Conservation (phyloP, 2,329 filamentous ascomycete genomes). For the Rhinocladiella mackenziei region DNA sequence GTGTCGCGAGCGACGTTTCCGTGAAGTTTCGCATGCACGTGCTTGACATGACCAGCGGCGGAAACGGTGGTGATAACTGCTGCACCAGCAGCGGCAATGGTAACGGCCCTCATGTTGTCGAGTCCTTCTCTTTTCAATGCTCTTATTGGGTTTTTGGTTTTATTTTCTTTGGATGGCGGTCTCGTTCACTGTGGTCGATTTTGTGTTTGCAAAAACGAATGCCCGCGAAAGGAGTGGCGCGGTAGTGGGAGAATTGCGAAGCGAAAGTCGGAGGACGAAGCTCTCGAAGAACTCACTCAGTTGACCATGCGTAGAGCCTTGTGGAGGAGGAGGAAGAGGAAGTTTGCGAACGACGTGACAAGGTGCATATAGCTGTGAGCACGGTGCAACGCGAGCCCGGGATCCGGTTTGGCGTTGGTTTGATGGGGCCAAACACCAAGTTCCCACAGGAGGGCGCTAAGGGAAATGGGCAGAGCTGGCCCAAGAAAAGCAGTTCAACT, state of each 20-base stretch:
- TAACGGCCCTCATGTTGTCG: constrained; percentile 67
- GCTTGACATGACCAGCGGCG: constrained; percentile 58
- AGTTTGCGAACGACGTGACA: constrained; percentile 17
- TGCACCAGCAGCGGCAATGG: constrained; percentile 60
- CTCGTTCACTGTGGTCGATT: too few relatives aligned
- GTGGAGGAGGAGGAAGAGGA: constrained; percentile 20
- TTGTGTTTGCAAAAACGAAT: constrained; percentile 54
- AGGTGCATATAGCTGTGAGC: constrained; percentile 24
- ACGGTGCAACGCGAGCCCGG: constrained; percentile 14
- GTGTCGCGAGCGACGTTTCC: constrained; percentile 29
- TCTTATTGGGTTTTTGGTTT: too few relatives aligned
- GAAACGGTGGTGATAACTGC: constrained; percentile 49
- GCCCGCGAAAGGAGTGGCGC: constrained; percentile 69
- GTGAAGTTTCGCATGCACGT: constrained; percentile 47
- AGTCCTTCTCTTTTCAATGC: constrained; percentile 25
- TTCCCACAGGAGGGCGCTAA: constrained; percentile 21
- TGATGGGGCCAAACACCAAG: constrained; percentile 10
- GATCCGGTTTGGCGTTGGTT: constrained; percentile 3
- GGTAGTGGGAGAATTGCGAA: constrained; percentile 30
- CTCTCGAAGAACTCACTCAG: constrained; percentile 24
- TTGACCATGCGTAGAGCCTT: constrained; percentile 28
- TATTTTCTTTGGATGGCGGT: constrained; percentile 26
- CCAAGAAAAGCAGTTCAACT: constrained; percentile 7
- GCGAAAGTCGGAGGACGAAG: constrained; percentile 15
- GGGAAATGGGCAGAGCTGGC: constrained; percentile 15